Conservation (phyloP, 768 basidiomycete species). For the Mycena capillaripes region DNA sequence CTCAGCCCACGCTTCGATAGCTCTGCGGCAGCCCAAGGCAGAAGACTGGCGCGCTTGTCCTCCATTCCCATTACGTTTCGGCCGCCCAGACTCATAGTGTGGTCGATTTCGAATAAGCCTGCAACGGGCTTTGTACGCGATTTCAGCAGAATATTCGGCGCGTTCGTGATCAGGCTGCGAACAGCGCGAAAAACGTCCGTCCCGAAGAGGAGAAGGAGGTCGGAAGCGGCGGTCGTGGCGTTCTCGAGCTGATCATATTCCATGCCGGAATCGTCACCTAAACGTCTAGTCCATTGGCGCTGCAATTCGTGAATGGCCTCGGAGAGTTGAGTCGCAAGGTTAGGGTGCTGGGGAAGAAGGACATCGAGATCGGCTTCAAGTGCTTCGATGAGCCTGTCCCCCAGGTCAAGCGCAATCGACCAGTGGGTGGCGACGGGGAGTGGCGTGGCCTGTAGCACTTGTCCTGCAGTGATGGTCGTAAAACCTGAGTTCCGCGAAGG, state of each 20-base stretch:
- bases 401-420: not conserved
- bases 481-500: not conserved
- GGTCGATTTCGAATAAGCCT: not conserved
- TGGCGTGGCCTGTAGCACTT: not conserved
- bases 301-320: not conserved
- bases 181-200: too few relatives aligned
- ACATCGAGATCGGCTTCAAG: not conserved
- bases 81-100: not conserved
- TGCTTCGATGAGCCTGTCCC: not conserved
- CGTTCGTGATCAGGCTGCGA: not conserved
- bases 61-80: not conserved
- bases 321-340: not conserved
- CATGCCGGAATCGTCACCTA: not conserved
- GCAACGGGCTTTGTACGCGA: not conserved
- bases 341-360: not conserved
- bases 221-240: too few relatives aligned
- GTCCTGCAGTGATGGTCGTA: not conserved
- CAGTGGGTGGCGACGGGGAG: not conserved
- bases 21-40: not conserved
- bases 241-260: too few relatives aligned
- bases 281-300: not conserved
- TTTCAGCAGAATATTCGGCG: not conserved
- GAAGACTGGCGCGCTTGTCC: not conserved
- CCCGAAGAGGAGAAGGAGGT: too few relatives aligned
- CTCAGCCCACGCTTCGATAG: not conserved